Conservation (phyloP, 192 early-diverging fungal species). For the Linnemannia elongata region DNA sequence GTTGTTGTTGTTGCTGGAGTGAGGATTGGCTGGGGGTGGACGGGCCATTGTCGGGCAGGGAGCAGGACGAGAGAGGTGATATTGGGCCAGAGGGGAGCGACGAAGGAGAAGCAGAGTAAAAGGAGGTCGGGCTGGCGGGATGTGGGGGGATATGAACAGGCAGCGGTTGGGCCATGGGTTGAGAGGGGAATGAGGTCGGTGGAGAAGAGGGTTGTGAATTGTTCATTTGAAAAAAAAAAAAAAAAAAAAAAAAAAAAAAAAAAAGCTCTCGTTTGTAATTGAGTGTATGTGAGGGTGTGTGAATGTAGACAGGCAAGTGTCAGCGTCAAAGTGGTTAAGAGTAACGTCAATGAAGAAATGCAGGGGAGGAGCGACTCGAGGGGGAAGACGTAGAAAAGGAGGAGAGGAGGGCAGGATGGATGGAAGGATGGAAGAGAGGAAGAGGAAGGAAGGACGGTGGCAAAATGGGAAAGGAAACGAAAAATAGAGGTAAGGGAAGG, state of each 20-base stretch:
- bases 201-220: constrained; percentile 4
- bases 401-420: not conserved
- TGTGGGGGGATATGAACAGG: constrained; percentile 19
- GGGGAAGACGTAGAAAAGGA: no score
- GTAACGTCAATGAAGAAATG: not conserved
- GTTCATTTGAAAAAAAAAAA: no score
- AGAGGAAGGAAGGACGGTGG: constrained; percentile 1
- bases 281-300: not conserved
- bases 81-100: constrained; percentile 21
- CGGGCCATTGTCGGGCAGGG: not conserved
- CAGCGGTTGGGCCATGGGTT: not conserved
- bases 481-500: not conserved
- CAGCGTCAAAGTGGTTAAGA: not conserved
- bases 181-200: not conserved
- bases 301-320: not conserved
- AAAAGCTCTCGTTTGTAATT: not conserved
- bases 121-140: constrained; percentile 11
- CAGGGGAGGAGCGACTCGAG: not conserved
- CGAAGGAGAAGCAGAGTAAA: constrained; percentile 22
- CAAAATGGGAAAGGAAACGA: not conserved
- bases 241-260: no score
- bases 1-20: not conserved
- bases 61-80: constrained; percentile 14
- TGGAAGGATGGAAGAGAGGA: not conserved
- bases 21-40: not conserved